These are phyloP conservation scores for Sanghuangporus baumii DNA, from an alignment of 1,284 basidiomycete species.

Conservation along the genomic window DNA sequence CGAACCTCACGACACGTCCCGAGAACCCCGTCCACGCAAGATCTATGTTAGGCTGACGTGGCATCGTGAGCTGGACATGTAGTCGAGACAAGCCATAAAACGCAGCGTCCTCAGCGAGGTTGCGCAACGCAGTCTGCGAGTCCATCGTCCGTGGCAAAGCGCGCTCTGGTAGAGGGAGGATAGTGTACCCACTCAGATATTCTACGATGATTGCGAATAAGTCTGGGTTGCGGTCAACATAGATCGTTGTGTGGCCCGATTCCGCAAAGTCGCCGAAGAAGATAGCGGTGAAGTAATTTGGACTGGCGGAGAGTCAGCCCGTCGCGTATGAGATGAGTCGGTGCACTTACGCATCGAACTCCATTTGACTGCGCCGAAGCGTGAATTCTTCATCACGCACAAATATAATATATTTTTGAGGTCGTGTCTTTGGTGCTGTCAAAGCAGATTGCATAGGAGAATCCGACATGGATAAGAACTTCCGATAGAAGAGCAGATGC, in stretches of 20 bases:
- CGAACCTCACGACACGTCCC: conserved; percentile 16
- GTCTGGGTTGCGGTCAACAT: conserved; percentile 19
- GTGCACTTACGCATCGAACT: conserved; percentile 16
- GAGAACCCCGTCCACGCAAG: conserved; percentile 19
- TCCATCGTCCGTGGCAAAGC: conserved; percentile 19
- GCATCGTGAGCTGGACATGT: conserved; percentile 13
- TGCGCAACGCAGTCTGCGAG: conserved; percentile 9
- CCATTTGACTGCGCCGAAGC: conserved; percentile 16
- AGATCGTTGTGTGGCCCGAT: conserved; percentile 7
- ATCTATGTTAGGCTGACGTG: conserved; percentile 14
- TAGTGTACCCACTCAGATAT: conserved; percentile 19
- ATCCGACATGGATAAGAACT: background rate
- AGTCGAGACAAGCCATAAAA: conserved; percentile 19
- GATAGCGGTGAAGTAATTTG: conserved; percentile 20
- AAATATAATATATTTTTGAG: conserved; percentile 13
- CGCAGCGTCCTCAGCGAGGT: conserved; percentile 18
- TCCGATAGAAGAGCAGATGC: background rate
- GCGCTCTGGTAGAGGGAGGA: conserved; percentile 17
- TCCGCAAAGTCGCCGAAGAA: conserved; percentile 20
- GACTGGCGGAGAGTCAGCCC: background rate
- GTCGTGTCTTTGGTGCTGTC: background rate
- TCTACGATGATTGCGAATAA: conserved; percentile 20
- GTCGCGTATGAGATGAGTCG: background rate
- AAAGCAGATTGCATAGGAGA: background rate
- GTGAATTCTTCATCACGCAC: conserved; percentile 20